Conservation (phyloP, 495 filamentous ascomycete species). For the Hypoxylon intermedium region DNA sequence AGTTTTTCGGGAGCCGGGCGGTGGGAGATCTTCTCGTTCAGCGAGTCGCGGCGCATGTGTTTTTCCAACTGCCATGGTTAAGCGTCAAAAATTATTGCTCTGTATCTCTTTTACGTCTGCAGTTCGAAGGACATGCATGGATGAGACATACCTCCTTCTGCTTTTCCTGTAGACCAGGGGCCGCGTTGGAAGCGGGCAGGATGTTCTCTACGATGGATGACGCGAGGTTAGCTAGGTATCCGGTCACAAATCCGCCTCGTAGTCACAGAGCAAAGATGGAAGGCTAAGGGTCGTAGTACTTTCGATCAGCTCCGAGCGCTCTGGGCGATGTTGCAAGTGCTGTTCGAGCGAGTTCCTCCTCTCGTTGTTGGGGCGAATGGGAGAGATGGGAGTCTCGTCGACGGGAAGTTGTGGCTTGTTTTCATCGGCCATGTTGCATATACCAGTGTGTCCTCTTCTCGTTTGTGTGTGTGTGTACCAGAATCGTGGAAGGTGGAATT, state of each 20-base stretch:
- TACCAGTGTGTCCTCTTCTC: not conserved
- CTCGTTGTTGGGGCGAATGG: constrained; percentile 58
- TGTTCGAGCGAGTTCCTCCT: constrained; percentile 90
- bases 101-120: not conserved
- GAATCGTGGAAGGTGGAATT: constrained; percentile 1
- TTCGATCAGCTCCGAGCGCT: constrained; percentile 82
- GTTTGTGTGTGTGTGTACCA: not conserved
- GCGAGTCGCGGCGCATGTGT: constrained; percentile 81
- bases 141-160: constrained; percentile 65
- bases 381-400: constrained; percentile 71
- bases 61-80: constrained; percentile 68
- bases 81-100: not conserved
- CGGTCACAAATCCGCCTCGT: too few relatives aligned
- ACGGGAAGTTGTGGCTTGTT: constrained; percentile 44
- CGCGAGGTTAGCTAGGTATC: not conserved
- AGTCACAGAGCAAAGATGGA: too few relatives aligned
- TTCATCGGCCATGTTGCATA: constrained; percentile 52
- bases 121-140: not conserved
- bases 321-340: constrained; percentile 79
- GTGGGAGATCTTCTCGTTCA: constrained; percentile 82
- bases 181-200: constrained; percentile 75
- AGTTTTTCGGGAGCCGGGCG: constrained; percentile 77
- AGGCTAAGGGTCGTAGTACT: constrained; percentile 57
- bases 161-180: constrained; percentile 75
- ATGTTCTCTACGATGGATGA: constrained; percentile 67